These are phyloP conservation scores for Cardamine resedifolia DNA, from an alignment of 345 rosid species.

Conservation along the genomic window DNA sequence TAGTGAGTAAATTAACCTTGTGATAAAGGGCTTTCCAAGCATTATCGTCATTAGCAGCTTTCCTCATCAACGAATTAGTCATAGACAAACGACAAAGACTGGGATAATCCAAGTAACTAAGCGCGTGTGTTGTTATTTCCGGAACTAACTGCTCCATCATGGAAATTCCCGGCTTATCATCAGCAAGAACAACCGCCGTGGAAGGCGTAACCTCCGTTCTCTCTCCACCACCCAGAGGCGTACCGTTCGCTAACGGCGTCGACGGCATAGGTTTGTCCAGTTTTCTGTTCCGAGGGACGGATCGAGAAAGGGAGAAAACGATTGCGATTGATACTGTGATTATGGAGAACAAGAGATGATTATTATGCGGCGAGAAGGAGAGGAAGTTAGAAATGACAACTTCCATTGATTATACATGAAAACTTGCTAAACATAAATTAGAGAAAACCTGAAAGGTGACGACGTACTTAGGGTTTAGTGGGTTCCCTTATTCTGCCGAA, in stretches of 20 bases:
- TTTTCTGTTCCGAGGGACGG: conserved; percentile 34
- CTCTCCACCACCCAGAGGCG: conserved; percentile 24
- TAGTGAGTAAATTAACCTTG: conserved; percentile 49
- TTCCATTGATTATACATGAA: conserved; percentile 68
- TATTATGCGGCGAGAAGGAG: conserved; percentile 38
- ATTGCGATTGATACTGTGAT: conserved; percentile 50
- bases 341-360: conserved; percentile 39
- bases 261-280: conserved; percentile 34
- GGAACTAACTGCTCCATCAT: conserved; percentile 99
- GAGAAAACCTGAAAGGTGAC: conserved; percentile 36
- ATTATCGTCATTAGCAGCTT: conserved; percentile 96
- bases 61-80: conserved; percentile 98
- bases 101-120: conserved; percentile 94
- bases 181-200: conserved; percentile 24
- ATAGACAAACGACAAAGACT: conserved; percentile 93
- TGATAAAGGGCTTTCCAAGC: conserved; percentile 98
- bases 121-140: conserved; percentile 96
- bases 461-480: conserved; percentile 21
- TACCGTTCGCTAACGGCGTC: conserved; percentile 31
- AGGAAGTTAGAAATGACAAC: conserved; percentile 41
- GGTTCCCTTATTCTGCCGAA: not conserved
- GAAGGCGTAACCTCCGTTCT: conserved; percentile 37
- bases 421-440: conserved; percentile 40
- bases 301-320: conserved; percentile 49
- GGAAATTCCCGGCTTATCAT: conserved; percentile 72